These are phyloP conservation scores for Bassia scoparia DNA, from an alignment of 148 eudicot genomes.

Conservation along the genomic window DNA sequence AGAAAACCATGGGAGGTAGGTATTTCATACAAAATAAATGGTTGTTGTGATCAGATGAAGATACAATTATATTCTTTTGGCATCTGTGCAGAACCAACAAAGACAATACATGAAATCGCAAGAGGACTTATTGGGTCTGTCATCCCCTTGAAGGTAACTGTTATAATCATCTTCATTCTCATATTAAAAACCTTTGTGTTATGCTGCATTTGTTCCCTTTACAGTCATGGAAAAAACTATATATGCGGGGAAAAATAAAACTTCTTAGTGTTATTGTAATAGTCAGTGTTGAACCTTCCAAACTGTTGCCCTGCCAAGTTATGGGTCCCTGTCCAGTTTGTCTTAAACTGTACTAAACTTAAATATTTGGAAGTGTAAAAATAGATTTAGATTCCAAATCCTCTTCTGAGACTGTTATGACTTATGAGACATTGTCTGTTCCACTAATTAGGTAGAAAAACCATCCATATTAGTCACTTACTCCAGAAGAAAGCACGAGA, in stretches of 20 bases:
- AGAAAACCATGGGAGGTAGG: no score
- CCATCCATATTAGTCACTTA: no score
- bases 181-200: not conserved
- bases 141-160: slow-evolving; percentile 68
- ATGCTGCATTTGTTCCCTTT: not conserved
- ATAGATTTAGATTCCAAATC: not conserved
- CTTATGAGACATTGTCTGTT: not conserved
- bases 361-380: not conserved
- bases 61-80: slow-evolving; percentile 1
- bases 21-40: no score
- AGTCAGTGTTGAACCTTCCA: not conserved
- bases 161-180: not conserved
- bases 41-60: not conserved
- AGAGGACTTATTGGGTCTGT: slow-evolving; percentile 62
- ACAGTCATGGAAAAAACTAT: not conserved
- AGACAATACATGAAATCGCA: slow-evolving; percentile 73
- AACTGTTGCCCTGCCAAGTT: not conserved
- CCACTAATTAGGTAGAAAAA: no score
- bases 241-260: slow-evolving; percentile 3
- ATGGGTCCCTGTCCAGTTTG: not conserved
- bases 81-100: slow-evolving; percentile 58
- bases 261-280: not conserved
- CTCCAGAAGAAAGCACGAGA: no score
- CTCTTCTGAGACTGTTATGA: slow-evolving; percentile 1
- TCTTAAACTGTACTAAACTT: not conserved